Conservation (phyloP, 129 eudicot genomes). For the Logfia minima region DNA sequence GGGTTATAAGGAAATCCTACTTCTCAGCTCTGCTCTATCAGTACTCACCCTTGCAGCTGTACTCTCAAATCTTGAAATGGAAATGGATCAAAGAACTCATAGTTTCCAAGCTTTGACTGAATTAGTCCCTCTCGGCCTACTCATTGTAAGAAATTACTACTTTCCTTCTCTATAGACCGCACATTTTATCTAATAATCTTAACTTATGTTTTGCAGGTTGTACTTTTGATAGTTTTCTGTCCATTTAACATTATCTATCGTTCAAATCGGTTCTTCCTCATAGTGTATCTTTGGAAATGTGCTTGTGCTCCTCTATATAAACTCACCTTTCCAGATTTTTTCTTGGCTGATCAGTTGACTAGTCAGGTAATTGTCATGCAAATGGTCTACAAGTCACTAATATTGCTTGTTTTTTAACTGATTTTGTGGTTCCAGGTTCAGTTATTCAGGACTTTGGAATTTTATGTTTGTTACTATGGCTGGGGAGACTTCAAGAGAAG, state of each 20-base stretch:
- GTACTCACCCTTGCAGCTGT: constrained; percentile 67
- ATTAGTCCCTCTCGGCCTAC: constrained; percentile 53
- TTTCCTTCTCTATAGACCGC: background rate
- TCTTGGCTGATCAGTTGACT: constrained; percentile 39
- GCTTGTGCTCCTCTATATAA: constrained; percentile 38
- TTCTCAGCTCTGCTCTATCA: constrained; percentile 60
- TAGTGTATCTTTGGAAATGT: constrained; percentile 24
- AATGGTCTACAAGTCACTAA: constrained; percentile 5
- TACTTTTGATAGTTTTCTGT: constrained; percentile 37
- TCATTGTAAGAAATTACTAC: constrained; percentile 42
- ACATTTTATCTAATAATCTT: background rate
- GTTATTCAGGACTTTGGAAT: constrained; percentile 31
- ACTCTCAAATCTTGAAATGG: constrained; percentile 68
- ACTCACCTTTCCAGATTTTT: constrained; percentile 34
- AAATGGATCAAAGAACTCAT: constrained; percentile 49
- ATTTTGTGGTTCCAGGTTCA: constrained; percentile 33
- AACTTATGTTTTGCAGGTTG: constrained; percentile 37
- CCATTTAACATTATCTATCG: constrained; percentile 42
- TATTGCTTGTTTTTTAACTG: background rate
- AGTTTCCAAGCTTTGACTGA: constrained; percentile 45
- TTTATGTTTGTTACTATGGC: constrained; percentile 34
- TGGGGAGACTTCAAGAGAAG: constrained; percentile 44
- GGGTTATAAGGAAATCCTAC: constrained; percentile 66
- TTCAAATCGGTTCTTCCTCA: constrained; percentile 35
- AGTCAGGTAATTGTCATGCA: constrained; percentile 36